Evolutionary conservation across 2,329 filamentous ascomycete species (phyloP), one percentile per base, ranked within the genome.

Genomic region (Plectosphaerella cucumerina): DNA sequence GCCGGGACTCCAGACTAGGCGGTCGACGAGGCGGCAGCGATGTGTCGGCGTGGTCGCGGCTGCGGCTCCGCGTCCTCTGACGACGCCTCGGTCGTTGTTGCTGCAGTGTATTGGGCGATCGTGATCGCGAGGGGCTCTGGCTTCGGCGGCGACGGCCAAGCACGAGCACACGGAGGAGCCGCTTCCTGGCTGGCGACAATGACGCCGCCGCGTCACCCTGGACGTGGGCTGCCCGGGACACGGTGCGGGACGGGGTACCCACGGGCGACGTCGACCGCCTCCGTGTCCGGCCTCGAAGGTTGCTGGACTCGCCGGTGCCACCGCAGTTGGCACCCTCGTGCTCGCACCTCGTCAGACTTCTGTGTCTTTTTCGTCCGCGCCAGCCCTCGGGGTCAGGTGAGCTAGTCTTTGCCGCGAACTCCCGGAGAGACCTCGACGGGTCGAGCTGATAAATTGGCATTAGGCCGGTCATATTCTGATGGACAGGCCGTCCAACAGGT

Each of bases 231-330:
- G 64, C 56, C 5, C 67, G 66, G 6, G 69, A 70, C 3, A 67
- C 59, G 20, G 60, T 60, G 48, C 67, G 64, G 17, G 70, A 59
- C 9, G 54, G 47, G 8, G 60, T 58, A 46, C 53, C 59, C 53
- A 61, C 56, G 15, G 68, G 70, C 4, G 70, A 73, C 12, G 65
- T 63, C 15, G 70, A 70, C 46, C 70, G 67, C 14, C 67, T 64
- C 23, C 68, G 69, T 48, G 70, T 71, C 39, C 70, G 67, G 41
- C 70, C 70, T 48, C 70, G 67, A 26, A 73, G 63, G 6, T 68
- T 73, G 66, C 70, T 73, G 17, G 70, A 71, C 48, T 72, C 70
- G 31, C 72, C 69, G 5, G 68, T 56, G 33, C 66, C 70, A 33
- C 72, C 69, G 10, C 66, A 55, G 41, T 67, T 66, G 43, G 66